phyloP scores from a whole-genome alignment of 257 asterid genomes.

The Nicotiana knightiana region DNA sequence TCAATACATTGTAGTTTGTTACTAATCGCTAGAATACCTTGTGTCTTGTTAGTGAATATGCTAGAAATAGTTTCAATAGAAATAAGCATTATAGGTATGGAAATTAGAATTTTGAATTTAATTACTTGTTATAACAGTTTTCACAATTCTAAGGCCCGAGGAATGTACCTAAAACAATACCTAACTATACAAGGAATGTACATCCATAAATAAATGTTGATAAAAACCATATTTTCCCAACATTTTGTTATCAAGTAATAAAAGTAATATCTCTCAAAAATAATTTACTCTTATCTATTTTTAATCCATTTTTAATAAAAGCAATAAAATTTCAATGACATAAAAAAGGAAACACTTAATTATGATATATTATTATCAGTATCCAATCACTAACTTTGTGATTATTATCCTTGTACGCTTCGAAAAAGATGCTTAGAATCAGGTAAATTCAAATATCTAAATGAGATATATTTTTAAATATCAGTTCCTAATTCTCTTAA shows the following conservation, averaged over 20 bases:
- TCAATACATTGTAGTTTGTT: no score
- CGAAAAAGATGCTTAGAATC: no score
- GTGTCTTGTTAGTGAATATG: no score
- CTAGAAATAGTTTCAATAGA: no score
- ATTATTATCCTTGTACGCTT: not conserved
- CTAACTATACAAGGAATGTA: not conserved
- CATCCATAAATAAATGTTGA: not conserved
- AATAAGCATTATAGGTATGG: no score
- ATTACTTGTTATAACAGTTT: no score
- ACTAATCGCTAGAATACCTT: no score
- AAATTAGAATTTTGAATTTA: no score
- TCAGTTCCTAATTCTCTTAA: not conserved
- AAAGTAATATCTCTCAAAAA: not conserved
- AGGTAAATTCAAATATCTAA: no score
- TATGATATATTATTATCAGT: not conserved
- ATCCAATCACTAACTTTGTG: not conserved
- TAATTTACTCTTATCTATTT: not conserved
- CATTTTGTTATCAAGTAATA: not conserved
- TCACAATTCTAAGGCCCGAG: no score
- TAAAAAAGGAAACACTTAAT: not conserved
- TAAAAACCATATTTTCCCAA: not conserved
- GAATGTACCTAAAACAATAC: no score
- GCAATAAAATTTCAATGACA: not conserved
- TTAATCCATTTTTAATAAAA: not conserved
- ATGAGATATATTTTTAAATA: not conserved